Evolutionary conservation across 305 asterid genomes (phyloP).

Genomic region (Solanum chacoense): DNA sequence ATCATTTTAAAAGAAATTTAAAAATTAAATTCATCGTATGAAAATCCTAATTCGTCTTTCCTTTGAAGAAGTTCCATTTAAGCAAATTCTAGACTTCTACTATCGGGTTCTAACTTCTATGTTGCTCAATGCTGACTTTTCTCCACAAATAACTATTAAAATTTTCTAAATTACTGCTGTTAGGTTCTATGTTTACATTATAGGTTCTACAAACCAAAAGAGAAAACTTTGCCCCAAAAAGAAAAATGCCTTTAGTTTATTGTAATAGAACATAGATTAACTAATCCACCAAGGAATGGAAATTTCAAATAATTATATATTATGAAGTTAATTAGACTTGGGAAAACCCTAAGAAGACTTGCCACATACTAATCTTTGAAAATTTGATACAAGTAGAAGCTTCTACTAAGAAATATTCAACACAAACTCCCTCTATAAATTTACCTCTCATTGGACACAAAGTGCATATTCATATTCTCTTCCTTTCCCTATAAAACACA

Average conservation of each 20-base stretch:
- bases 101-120: neutral
- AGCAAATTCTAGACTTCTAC: neutral
- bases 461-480: neutral
- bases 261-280: neutral
- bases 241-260: neutral
- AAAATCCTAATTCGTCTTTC: neutral
- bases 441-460: neutral
- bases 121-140: neutral
- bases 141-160: neutral
- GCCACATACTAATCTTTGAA: neutral
- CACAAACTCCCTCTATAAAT: neutral
- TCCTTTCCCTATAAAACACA: neutral
- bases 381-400: slow-evolving; percentile 6
- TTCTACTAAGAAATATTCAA: slow-evolving; percentile 19
- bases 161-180: neutral
- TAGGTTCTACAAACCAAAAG: neutral
- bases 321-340: neutral
- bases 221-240: neutral
- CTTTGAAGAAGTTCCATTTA: neutral
- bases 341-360: neutral
- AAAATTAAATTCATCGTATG: neutral
- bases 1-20: neutral
- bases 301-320: neutral
- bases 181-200: neutral
- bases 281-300: neutral